Evolutionary conservation across 768 basidiomycete species (phyloP).

Genomic region (Tylopilus plumbeoviolaceoides): DNA sequence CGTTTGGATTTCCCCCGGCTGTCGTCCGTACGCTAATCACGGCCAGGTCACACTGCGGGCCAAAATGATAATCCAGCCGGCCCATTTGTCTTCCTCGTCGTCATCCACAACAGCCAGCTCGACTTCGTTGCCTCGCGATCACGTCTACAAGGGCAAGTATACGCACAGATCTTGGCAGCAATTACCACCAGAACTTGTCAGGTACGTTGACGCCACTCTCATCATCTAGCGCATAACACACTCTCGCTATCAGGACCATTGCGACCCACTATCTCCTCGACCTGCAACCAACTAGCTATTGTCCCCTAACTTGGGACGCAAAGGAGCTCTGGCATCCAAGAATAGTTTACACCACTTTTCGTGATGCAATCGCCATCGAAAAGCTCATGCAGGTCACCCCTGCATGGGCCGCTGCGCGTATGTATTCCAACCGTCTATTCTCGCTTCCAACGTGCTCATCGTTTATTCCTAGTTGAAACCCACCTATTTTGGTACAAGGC

Average conservation of each 20-base stretch:
- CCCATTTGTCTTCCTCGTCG: conserved; percentile 11
- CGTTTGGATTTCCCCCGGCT: conserved; percentile 33
- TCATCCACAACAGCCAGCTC: conserved; percentile 17
- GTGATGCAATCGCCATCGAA: conserved; percentile 59
- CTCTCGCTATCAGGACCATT: conserved; percentile 20
- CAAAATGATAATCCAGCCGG: conserved; percentile 30
- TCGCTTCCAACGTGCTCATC: conserved; percentile 7
- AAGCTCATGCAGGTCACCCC: conserved; percentile 60
- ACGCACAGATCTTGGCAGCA: conserved; percentile 59
- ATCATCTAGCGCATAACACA: conserved; percentile 13
- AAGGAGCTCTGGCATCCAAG: conserved; percentile 57
- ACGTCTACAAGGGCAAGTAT: conserved; percentile 54
- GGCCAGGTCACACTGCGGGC: conserved; percentile 32
- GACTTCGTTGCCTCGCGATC: conserved; percentile 14
- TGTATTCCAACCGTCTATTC: conserved; percentile 27
- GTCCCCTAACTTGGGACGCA: conserved; percentile 45
- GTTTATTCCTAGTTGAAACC: conserved; percentile 48
- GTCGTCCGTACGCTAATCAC: conserved; percentile 36
- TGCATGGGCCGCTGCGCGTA: conserved; percentile 57
- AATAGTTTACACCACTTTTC: conserved; percentile 58
- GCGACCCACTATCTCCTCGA: conserved; percentile 53
- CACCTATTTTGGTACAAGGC: conserved; percentile 73
- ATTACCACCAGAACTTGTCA: conserved; percentile 57
- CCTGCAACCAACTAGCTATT: conserved; percentile 40
- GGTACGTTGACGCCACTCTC: conserved; percentile 41